phyloP scores from a whole-genome alignment of 768 basidiomycete species.

The Phaeotremella skinneri region DNA sequence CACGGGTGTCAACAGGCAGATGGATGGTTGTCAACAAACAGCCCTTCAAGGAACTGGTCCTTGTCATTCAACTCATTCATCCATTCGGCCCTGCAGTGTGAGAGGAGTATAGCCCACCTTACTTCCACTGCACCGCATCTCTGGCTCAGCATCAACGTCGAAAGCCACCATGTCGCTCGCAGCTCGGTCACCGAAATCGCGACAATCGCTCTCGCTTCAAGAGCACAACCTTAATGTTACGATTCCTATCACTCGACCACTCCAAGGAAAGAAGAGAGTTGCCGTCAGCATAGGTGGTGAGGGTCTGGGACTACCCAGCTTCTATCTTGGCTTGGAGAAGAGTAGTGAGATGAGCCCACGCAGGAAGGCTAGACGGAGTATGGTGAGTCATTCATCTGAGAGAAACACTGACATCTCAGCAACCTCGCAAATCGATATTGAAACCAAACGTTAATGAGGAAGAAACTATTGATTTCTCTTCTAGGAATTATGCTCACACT shows the following conservation, averaged over 20 bases:
- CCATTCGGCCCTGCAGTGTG: too few relatives aligned
- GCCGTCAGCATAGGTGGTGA: conserved; percentile 19
- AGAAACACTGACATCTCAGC: conserved; percentile 14
- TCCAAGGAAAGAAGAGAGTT: conserved; percentile 21
- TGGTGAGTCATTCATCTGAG: conserved; percentile 17
- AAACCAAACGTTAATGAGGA: conserved; percentile 26
- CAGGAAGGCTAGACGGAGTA: conserved; percentile 25
- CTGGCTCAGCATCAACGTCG: not conserved
- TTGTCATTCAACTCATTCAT: conserved; percentile 1
- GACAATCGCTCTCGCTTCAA: conserved; percentile 25
- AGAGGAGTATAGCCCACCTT: not conserved
- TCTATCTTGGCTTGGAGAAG: not conserved
- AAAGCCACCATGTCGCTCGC: conserved; percentile 25
- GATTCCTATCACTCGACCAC: conserved; percentile 14
- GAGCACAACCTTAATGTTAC: conserved; percentile 26
- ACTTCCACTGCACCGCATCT: not conserved
- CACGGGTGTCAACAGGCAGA: conserved; percentile 9
- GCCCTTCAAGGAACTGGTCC: not conserved
- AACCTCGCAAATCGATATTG: conserved; percentile 49
- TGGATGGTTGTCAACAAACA: conserved; percentile 11
- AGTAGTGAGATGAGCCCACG: conserved; percentile 24
- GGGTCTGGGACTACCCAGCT: conserved; percentile 5
- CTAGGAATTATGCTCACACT: conserved; percentile 34
- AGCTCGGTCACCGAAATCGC: conserved; percentile 18
- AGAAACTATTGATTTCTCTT: conserved; percentile 23